Evolutionary conservation across 1,284 basidiomycete genomes (phyloP).

Genomic region (Rhizoctonia solani): DNA sequence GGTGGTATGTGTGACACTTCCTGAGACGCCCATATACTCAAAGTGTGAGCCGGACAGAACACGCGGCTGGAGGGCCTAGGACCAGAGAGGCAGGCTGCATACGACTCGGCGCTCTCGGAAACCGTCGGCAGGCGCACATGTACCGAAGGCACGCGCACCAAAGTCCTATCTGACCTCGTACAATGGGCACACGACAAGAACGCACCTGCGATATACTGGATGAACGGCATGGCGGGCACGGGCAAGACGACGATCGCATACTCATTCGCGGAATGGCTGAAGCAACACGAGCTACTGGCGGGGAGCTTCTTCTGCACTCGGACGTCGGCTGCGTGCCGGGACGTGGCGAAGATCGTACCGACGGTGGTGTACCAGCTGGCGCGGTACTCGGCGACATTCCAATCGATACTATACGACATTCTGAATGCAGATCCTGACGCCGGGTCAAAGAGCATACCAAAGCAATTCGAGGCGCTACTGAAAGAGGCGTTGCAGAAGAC

Average conservation of each 20-base stretch:
- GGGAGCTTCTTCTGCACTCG: no score
- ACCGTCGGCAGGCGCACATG: no score
- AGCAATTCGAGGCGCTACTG: neutral
- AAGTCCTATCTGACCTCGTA: neutral
- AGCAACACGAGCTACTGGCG: no score
- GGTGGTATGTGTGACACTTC: neutral
- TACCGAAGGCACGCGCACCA: no score
- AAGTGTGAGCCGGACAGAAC: neutral
- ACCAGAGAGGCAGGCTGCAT: neutral
- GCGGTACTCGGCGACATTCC: no score
- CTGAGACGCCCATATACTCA: neutral
- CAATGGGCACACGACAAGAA: neutral
- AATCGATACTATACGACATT: no score
- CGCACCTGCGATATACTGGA: neutral
- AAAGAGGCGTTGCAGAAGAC: neutral
- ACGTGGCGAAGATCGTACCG: no score
- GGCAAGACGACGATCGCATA: no score
- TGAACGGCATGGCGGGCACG: constrained; percentile 9
- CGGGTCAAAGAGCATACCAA: neutral
- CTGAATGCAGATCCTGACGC: neutral
- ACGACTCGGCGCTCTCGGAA: neutral
- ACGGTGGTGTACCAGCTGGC: no score
- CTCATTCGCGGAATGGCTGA: no score
- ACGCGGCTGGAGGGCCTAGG: neutral
- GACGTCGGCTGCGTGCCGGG: no score